Conservation (phyloP, 768 basidiomycete genomes). For the Calocybe gangraenosa region DNA sequence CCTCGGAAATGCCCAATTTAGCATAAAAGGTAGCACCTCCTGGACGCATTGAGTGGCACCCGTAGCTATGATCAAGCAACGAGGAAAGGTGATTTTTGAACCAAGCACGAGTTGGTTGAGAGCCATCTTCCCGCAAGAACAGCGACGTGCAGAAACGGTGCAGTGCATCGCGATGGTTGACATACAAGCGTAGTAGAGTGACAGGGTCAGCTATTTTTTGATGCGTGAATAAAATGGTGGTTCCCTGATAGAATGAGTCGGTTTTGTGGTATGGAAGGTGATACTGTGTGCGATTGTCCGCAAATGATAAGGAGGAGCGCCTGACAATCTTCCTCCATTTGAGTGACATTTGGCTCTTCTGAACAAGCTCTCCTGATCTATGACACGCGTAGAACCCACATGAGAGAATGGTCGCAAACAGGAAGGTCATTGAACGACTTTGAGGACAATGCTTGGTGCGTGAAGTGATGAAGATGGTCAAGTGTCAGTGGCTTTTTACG, state of each 20-base stretch:
- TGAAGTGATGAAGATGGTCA: not conserved
- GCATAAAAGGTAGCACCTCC: constrained; percentile 24
- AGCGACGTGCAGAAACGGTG: constrained; percentile 14
- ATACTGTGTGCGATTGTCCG: constrained; percentile 8
- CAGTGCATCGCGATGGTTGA: constrained; percentile 5
- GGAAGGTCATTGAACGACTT: not conserved
- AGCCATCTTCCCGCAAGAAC: constrained; percentile 18
- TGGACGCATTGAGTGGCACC: constrained; percentile 18
- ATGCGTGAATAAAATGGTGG: constrained; percentile 16
- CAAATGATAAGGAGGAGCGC: not conserved
- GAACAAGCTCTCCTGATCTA: constrained; percentile 19
- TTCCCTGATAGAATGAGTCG: constrained; percentile 23
- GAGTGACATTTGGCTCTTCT: not conserved
- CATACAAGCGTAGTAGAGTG: constrained; percentile 13
- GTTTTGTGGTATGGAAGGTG: constrained; percentile 26
- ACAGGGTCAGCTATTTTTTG: constrained; percentile 19
- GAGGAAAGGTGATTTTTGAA: constrained; percentile 14
- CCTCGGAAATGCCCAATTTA: constrained; percentile 17
- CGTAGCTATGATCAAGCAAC: constrained; percentile 12
- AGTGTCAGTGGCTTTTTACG: constrained; percentile 19
- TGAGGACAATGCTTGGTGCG: not conserved
- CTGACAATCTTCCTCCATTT: constrained; percentile 25
- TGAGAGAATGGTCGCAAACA: constrained; percentile 19
- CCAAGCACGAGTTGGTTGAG: constrained; percentile 18
- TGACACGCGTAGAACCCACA: constrained; percentile 27